Evolutionary conservation across 1,139 yeast genomes (phyloP).

Genomic region (Pichia sp.): DNA sequence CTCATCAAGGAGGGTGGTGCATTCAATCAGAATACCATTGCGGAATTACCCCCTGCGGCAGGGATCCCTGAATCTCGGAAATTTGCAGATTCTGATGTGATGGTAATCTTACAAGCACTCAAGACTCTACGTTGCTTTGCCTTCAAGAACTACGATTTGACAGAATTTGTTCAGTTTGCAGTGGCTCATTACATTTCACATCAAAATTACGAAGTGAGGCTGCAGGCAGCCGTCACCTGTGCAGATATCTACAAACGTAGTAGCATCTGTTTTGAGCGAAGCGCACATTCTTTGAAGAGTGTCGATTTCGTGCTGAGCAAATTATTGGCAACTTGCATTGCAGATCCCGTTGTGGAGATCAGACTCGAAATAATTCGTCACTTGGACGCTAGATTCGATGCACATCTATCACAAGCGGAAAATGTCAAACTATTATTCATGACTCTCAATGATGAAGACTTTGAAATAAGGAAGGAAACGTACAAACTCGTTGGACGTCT

Average conservation of each 20-base stretch:
- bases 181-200: slow-evolving; percentile 78
- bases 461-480: slow-evolving; percentile 76
- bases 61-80: slow-evolving; percentile 25
- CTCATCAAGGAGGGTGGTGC: slow-evolving; percentile 57
- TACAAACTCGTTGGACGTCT: slow-evolving; percentile 76
- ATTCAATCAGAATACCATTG: slow-evolving; percentile 13
- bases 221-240: slow-evolving; percentile 79
- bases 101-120: slow-evolving; percentile 57
- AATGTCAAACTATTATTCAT: slow-evolving; percentile 79
- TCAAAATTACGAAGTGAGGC: slow-evolving; percentile 69
- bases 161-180: slow-evolving; percentile 82
- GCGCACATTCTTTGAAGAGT: slow-evolving; percentile 75
- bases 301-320: slow-evolving; percentile 82
- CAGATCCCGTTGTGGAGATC: slow-evolving; percentile 82
- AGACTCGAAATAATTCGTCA: slow-evolving; percentile 71
- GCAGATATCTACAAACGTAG: slow-evolving; percentile 74
- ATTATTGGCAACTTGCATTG: slow-evolving; percentile 75
- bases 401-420: slow-evolving; percentile 90
- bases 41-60: slow-evolving; percentile 18
- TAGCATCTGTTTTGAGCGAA: slow-evolving; percentile 78
- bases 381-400: slow-evolving; percentile 71
- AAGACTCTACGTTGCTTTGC: slow-evolving; percentile 69
- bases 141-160: slow-evolving; percentile 67
- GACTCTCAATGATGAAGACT: slow-evolving; percentile 87
- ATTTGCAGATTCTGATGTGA: slow-evolving; percentile 33